Conservation (phyloP, 2,329 filamentous ascomycete genomes). For the Fusarium dimerum region DNA sequence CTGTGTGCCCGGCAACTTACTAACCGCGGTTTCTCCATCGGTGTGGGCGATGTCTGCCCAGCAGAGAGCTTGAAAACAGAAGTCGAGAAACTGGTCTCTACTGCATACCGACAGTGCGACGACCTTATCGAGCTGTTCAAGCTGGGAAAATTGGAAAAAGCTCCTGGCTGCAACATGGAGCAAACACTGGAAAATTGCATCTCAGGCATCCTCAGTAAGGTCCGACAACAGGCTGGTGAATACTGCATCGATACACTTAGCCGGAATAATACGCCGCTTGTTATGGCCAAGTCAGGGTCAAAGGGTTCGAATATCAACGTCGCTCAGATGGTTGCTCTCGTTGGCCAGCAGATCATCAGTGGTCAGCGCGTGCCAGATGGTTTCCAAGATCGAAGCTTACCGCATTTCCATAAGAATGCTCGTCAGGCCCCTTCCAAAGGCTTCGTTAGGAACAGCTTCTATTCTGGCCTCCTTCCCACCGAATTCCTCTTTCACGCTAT, state of each 20-base stretch:
- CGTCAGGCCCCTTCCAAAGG: conserved; percentile 90
- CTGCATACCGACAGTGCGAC: conserved; percentile 80
- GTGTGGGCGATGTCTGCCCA: conserved; percentile 92
- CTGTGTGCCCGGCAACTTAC: conserved; percentile 86
- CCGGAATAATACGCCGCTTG: conserved; percentile 85
- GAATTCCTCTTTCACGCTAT: conserved; percentile 99
- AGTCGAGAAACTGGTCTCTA: conserved; percentile 75
- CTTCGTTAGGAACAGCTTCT: conserved; percentile 97
- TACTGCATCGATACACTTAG: conserved; percentile 89
- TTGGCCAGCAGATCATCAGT: conserved; percentile 97
- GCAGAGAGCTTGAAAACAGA: conserved; percentile 68
- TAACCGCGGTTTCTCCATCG: conserved; percentile 93
- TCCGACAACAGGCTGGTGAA: conserved; percentile 86
- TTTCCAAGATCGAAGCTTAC: conserved; percentile 92
- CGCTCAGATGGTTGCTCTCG: conserved; percentile 96
- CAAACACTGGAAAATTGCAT: conserved; percentile 88
- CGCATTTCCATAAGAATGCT: conserved; percentile 92
- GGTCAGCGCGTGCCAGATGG: conserved; percentile 91
- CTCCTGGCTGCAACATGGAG: conserved; percentile 86
- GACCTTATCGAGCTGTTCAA: conserved; percentile 81
- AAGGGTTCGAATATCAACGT: conserved; percentile 99
- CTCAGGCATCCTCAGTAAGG: conserved; percentile 87
- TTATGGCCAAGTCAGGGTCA: conserved; percentile 97
- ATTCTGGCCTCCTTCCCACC: conserved; percentile 82
- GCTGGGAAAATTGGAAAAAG: conserved; percentile 77